Base-by-base conservation (phyloP, 768 basidiomycete genomes). In the Naganishia antarctica region DNA sequence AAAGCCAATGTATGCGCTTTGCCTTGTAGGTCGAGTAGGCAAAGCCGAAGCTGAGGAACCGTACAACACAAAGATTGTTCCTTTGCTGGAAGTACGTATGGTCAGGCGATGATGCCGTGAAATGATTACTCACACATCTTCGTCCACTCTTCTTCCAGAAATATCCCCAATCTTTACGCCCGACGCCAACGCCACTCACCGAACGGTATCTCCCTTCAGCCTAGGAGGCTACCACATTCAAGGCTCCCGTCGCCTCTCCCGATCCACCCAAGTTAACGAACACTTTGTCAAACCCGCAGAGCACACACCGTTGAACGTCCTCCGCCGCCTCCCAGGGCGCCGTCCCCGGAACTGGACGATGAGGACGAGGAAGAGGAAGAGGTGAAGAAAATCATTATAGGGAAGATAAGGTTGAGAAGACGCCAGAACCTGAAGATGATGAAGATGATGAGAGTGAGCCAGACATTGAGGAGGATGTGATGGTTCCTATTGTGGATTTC, bases 241-340 rank as follows among this genome's bases (percentile, higher is more conserved):
- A 81, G 96, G 96, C 8, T 92, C 89, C 67, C 83, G 89, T 25
- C 90, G 98, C 64, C 82, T 97, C 6, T 96, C 92, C 5, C 83
- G 96, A 43, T 92, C 91, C 37, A 16, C 16, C 37, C 8, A 40
- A 40, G 37, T 40, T 16, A 40, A 40, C 37, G 37, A 40, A 40
- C 16, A 40, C 37, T 7, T 40, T 7, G 16, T 40, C 37, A 40
- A 40, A 40, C 37, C 37, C 37, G 37, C 37, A 7, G 37, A 7
- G 8, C 37, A 40, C 7, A 40, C 37, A 16, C 16, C 37, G 37
- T 8, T 40, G 8, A 16, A 40, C 37, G 8, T 40, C 37, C 37
- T 40, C 37, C 37, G 7, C 37, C 37, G 37, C 37, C 37, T 40
- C 37, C 37, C 8, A 7, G 37, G 7, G 7, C 37, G 16, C 37